Evolutionary conservation across 1,139 yeast genomes (phyloP).

Genomic region (Oligophagozyma castellii): DNA sequence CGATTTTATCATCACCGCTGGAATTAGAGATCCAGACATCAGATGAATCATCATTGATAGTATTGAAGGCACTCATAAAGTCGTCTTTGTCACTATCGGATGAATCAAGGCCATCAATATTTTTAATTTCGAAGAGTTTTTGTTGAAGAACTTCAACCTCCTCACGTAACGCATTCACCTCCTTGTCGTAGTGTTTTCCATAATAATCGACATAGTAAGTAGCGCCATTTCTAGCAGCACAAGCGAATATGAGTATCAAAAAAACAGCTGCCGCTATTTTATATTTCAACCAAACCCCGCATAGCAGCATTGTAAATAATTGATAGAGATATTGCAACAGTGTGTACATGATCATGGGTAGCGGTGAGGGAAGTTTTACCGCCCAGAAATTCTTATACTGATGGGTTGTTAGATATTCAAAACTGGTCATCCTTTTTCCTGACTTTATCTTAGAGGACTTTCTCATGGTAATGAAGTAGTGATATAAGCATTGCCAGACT

Average conservation of each 20-base stretch:
- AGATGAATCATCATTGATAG: too few species aligned
- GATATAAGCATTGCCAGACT: conserved; percentile 85
- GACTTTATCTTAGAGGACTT: conserved; percentile 68
- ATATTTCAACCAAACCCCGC: conserved; percentile 73
- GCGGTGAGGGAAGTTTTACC: conserved; percentile 73
- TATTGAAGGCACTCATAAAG: too few species aligned
- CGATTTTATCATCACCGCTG: too few species aligned
- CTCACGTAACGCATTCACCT: conserved; percentile 52
- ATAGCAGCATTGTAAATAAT: conserved; percentile 72
- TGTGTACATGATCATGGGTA: conserved; percentile 78
- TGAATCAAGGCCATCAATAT: too few species aligned
- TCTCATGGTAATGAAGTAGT: conserved; percentile 78
- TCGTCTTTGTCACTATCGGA: too few species aligned
- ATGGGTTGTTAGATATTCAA: conserved; percentile 66
- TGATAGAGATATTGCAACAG: conserved; percentile 81
- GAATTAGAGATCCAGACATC: too few species aligned
- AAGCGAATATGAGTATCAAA: conserved; percentile 53
- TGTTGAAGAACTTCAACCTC: conserved; percentile 50
- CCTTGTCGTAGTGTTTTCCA: conserved; percentile 75
- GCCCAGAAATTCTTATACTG: conserved; percentile 55
- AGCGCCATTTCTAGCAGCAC: conserved; percentile 88
- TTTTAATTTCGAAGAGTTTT: too few species aligned
- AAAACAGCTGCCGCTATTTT: conserved; percentile 57
- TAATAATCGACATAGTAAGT: conserved; percentile 86
- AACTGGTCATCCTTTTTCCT: conserved; percentile 71